Conservation (phyloP, 441 rosid species). For the Pelargonium myrrhifolium region DNA sequence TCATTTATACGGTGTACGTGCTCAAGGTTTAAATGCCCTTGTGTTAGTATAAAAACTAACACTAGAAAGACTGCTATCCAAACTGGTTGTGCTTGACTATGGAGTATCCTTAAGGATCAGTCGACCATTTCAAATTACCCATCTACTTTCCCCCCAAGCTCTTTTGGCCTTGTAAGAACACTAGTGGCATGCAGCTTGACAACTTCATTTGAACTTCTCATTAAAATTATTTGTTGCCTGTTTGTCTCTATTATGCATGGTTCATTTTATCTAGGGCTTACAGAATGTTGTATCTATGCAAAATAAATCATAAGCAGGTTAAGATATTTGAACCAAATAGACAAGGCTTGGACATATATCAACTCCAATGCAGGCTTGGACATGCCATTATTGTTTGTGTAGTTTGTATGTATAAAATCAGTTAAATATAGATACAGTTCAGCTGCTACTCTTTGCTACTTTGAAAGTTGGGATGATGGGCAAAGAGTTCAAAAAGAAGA, state of each 20-base stretch:
- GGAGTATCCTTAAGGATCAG: not conserved
- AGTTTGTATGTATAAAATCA: too few species aligned
- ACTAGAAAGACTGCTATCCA: not conserved
- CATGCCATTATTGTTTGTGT: too few species aligned
- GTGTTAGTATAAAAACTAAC: not conserved
- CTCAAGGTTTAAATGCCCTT: not conserved
- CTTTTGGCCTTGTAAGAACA: too few species aligned
- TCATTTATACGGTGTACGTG: not conserved
- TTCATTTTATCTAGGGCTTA: not conserved
- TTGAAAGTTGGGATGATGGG: too few species aligned
- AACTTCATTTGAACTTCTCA: not conserved
- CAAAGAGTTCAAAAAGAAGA: too few species aligned
- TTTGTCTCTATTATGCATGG: not conserved
- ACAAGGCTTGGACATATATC: constrained; percentile 26
- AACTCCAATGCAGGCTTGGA: constrained; percentile 55
- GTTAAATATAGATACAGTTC: too few species aligned
- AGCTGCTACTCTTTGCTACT: too few species aligned
- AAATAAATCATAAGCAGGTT: constrained; percentile 40
- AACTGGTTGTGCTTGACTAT: not conserved
- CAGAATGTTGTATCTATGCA: not conserved
- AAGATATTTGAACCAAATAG: constrained; percentile 40
- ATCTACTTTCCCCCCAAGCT: too few species aligned
- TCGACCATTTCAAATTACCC: not conserved
- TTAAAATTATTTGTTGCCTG: not conserved
- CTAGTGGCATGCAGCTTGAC: not conserved